Evolutionary conservation across 2,329 filamentous ascomycete species (phyloP), one percentile per base, ranked within the genome.

Genomic region (Monilinia laxa): DNA sequence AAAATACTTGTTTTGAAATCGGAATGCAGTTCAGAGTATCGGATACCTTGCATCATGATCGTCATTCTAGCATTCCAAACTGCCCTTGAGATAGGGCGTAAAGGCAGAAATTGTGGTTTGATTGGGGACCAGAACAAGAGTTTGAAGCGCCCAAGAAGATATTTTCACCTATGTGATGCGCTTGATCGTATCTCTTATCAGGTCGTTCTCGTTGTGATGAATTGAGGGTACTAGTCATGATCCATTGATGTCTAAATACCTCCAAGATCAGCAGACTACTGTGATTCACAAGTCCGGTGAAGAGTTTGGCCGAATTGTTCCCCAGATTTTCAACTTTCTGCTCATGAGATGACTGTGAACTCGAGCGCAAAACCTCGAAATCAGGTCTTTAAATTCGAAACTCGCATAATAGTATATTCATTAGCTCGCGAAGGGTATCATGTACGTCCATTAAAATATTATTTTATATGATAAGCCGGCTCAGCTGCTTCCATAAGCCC

Each of bases 381-480:
- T 57, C 38, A 28, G 3, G 6, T 7, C 14, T 12, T 45, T 14
- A 45, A 20, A 28, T 12, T 7, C 10, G 9, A 35, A 51, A 60
- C 9, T 51, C 5, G n/a, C 14, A 40, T 51, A 9, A 40, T 18
- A 40, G 23, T 14, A 47, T 38, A 51, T 20, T 23, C 2, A 38
- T 51, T 18, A 38, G 20, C 10, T 62, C 14, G 2, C n/a, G 51
- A 40, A 4, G n/a, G 45, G n/a, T 62, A 62, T 60, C 58, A 20
- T 51, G 12, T n/a, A 25, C n/a, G 9, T 51, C 45, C 28, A 62
- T 25, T 62, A 14, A 20, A 5, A 42, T 2, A 12, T 49, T 51
- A 62, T 11, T 25, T 40, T 20, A 51, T 62, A 4, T 62, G 31
- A 5, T 18, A 62, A 51, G 31, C 58, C 28, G 58, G 58, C 45